A percentile compares a stretch with the other conserved stretches of the same genome.
phyloP scores from a whole-genome alignment of 352 stramenopile species.

The Chrysophaeum taylorii region DNA sequence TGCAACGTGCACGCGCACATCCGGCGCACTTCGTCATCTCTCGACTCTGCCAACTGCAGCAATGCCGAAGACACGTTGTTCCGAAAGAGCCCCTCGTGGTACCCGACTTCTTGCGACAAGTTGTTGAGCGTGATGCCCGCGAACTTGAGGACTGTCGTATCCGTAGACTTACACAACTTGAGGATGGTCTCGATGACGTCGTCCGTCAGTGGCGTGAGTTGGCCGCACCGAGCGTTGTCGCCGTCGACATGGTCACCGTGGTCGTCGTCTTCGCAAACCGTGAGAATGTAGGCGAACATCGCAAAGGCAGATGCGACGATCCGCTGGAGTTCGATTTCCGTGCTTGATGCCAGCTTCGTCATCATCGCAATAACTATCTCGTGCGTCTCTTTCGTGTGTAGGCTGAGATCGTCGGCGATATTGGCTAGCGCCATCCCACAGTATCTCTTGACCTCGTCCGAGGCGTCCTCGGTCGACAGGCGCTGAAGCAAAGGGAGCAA shows the following conservation, averaged over 20 bases:
- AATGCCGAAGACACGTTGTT: conserved; percentile 53
- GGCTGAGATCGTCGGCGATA: conserved; percentile 16
- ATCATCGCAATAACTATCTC: background rate
- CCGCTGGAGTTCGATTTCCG: conserved; percentile 4
- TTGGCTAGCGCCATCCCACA: conserved; percentile 13
- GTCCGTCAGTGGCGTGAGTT: background rate
- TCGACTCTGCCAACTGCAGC: conserved; percentile 18
- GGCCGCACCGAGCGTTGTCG: too few species aligned
- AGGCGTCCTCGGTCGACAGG: conserved; percentile 7
- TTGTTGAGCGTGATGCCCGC: conserved; percentile 57
- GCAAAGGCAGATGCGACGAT: conserved; percentile 14
- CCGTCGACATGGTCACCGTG: too few species aligned
- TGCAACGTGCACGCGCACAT: background rate
- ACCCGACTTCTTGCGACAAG: conserved; percentile 46
- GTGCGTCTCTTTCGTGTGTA: background rate
- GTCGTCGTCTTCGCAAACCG: background rate
- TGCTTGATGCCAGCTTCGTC: background rate
- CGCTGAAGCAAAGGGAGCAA: background rate
- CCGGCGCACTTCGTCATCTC: background rate
- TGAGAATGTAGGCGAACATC: background rate
- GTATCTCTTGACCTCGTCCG: conserved; percentile 2
- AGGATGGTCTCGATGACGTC: background rate
- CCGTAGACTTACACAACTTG: background rate
- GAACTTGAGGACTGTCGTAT: conserved; percentile 29
- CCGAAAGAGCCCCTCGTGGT: conserved; percentile 53